These are phyloP conservation scores for Coprinopsis cinerea DNA, from an alignment of 768 basidiomycete genomes.

Conservation along the genomic window DNA sequence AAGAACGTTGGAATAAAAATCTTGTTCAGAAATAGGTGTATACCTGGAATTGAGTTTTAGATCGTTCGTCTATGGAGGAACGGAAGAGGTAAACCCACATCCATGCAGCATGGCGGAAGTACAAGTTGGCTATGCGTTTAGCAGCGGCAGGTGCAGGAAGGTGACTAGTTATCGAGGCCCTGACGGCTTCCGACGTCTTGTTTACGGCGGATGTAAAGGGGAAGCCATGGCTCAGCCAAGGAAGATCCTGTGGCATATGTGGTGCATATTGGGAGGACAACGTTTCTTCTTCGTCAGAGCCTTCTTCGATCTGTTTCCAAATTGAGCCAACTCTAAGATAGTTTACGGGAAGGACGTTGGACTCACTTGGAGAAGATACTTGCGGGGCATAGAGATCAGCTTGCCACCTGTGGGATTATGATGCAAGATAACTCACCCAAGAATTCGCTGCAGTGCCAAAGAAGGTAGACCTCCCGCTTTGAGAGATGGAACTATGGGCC, in stretches of 20 bases:
- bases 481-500: conserved; percentile 52
- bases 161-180: conserved; percentile 36
- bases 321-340: conserved; percentile 5
- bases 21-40: conserved; percentile 54
- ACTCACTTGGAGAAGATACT: conserved; percentile 65
- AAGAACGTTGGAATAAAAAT: conserved; percentile 49
- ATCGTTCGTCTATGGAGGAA: conserved; percentile 2
- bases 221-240: conserved; percentile 57
- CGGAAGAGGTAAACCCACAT: conserved; percentile 40
- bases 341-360: conserved; percentile 1
- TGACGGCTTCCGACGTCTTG: conserved; percentile 38
- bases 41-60: conserved; percentile 38
- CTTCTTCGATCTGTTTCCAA: conserved; percentile 51
- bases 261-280: conserved; percentile 23
- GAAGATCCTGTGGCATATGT: conserved; percentile 43
- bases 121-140: conserved; percentile 39
- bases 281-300: conserved; percentile 48
- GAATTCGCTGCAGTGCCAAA: conserved; percentile 64
- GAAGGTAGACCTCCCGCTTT: conserved; percentile 57
- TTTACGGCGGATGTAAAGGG: conserved; percentile 44
- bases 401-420: conserved; percentile 7
- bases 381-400: conserved; percentile 12
- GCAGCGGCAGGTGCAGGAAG: conserved; percentile 40
- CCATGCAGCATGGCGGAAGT: conserved; percentile 67
- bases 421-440: conserved; percentile 44